A percentile compares a stretch with the other conserved stretches of the same genome.
phyloP scores from a whole-genome alignment of 2,329 filamentous ascomycete species.

The Claviceps sp. region DNA sequence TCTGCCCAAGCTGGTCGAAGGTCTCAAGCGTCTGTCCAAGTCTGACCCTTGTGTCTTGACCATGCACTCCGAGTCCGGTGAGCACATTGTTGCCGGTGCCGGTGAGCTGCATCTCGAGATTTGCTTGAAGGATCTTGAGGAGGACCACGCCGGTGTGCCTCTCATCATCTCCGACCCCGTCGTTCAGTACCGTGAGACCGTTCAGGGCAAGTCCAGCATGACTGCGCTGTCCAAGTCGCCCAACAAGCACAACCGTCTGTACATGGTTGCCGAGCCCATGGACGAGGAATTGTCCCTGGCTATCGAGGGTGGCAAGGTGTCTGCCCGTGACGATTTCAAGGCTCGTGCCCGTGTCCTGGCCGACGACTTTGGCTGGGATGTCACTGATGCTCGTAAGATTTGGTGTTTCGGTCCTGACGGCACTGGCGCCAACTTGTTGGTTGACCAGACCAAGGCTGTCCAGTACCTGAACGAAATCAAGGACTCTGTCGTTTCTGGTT shows the following conservation, averaged over 20 bases:
- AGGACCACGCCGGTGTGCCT: constrained; percentile 97
- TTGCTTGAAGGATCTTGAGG: constrained; percentile 99
- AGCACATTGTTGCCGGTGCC: constrained; percentile 97
- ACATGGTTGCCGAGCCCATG: constrained; percentile 84
- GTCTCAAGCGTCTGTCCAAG: constrained; percentile 99
- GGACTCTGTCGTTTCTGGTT: constrained; percentile 98
- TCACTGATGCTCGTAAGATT: constrained; percentile 99
- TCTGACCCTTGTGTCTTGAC: constrained; percentile 97
- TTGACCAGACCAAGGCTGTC: constrained; percentile 99
- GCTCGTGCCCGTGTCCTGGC: constrained; percentile 88
- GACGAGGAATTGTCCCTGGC: constrained; percentile 81
- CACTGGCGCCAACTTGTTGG: constrained; percentile 91
- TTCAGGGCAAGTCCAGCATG: constrained; percentile 72
- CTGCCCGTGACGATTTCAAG: constrained; percentile 97
- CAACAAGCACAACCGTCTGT: constrained; percentile 99
- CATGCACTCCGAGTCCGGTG: constrained; percentile 78
- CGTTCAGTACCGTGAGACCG: constrained; percentile 97
- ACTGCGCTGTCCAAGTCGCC: constrained; percentile 97
- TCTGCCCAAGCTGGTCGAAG: constrained; percentile 98
- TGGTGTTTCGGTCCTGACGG: constrained; percentile 99
- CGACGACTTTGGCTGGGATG: constrained; percentile 97
- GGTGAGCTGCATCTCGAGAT: constrained; percentile 99
- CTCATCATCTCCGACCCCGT: constrained; percentile 97
- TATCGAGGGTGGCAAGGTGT: constrained; percentile 87
- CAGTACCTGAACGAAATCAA: constrained; percentile 99